These are phyloP conservation scores for Tilletia caries DNA, from an alignment of 1,284 basidiomycete genomes.

Conservation along the genomic window DNA sequence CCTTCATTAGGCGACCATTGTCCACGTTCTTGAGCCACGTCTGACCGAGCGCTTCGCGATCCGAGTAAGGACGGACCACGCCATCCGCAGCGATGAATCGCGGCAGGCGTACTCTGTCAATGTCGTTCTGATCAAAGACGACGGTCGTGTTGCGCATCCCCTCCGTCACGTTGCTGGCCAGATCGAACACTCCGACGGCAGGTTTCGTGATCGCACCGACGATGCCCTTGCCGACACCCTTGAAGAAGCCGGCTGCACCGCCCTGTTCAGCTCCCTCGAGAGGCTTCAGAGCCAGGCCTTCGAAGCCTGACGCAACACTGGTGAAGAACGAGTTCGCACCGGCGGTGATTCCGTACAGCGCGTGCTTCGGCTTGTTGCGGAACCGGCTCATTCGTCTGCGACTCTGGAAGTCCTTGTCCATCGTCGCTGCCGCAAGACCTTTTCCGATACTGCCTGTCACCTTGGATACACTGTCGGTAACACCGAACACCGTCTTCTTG, in stretches of 20 bases:
- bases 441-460: conserved; percentile 96
- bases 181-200: conserved; percentile 91
- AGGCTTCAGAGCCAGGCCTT: conserved; percentile 92
- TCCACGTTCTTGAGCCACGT: conserved; percentile 92
- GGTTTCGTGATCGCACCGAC: conserved; percentile 95
- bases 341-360: conserved; percentile 86
- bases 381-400: conserved; percentile 81
- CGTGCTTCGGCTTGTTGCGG: conserved; percentile 91
- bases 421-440: conserved; percentile 91
- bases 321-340: conserved; percentile 91
- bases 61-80: conserved; percentile 63
- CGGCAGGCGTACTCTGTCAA: conserved; percentile 85
- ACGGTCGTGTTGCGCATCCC: conserved; percentile 93
- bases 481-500: conserved; percentile 96
- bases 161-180: conserved; percentile 92
- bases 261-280: conserved; percentile 93
- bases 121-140: conserved; percentile 87
- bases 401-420: conserved; percentile 92
- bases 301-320: conserved; percentile 90
- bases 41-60: conserved; percentile 87
- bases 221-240: conserved; percentile 92
- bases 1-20: conserved; percentile 76
- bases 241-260: conserved; percentile 94
- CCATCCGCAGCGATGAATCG: conserved; percentile 67
- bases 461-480: conserved; percentile 93